Conservation (phyloP, 1,284 basidiomycete genomes). For the Hortiboletus rubellus region DNA sequence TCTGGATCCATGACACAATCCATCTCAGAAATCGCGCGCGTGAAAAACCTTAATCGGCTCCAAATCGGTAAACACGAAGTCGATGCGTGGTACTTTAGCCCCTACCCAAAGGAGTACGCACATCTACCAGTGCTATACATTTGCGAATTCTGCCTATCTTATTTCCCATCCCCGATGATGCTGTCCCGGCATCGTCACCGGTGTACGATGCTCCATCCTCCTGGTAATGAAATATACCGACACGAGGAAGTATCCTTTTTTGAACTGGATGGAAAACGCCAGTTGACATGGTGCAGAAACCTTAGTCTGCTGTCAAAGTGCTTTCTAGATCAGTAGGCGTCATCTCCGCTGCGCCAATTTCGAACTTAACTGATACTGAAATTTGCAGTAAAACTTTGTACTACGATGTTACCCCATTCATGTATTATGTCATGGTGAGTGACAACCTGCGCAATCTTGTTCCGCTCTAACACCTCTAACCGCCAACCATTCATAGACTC, state of each 20-base stretch:
- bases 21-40: slow-evolving; percentile 94
- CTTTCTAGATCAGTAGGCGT: slow-evolving; percentile 92
- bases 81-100: slow-evolving; percentile 99
- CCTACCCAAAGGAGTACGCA: slow-evolving; percentile 97
- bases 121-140: slow-evolving; percentile 94
- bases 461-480: slow-evolving; percentile 17
- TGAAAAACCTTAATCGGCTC: slow-evolving; percentile 97
- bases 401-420: slow-evolving; percentile 99
- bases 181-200: slow-evolving; percentile 88
- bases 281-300: slow-evolving; percentile 97
- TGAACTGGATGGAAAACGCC: slow-evolving; percentile 96
- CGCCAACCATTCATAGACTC: slow-evolving; percentile 49
- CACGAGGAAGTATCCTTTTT: slow-evolving; percentile 97
- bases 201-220: slow-evolving; percentile 93
- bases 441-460: background rate
- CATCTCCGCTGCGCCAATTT: slow-evolving; percentile 18
- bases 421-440: slow-evolving; percentile 97
- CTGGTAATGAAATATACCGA: slow-evolving; percentile 99
- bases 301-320: slow-evolving; percentile 96
- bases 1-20: slow-evolving; percentile 99
- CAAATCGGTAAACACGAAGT: slow-evolving; percentile 97
- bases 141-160: slow-evolving; percentile 97
- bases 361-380: slow-evolving; percentile 19
- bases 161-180: slow-evolving; percentile 87
- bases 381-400: slow-evolving; percentile 89